Conservation (phyloP, 768 basidiomycete genomes). For the Rhizopogon rudus region DNA sequence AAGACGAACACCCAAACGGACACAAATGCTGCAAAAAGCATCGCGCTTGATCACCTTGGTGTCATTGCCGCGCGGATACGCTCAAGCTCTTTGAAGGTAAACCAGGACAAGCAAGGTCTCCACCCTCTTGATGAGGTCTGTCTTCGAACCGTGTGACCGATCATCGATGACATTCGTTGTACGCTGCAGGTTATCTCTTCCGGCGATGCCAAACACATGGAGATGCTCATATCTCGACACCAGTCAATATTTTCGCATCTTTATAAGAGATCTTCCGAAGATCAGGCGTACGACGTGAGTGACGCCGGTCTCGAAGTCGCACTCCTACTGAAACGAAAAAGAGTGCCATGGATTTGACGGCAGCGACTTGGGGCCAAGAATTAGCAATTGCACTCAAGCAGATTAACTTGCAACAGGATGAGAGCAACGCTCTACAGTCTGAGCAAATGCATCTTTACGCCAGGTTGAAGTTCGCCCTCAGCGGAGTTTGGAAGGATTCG, state of each 20-base stretch:
- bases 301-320: background rate
- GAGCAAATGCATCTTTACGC: slow-evolving; percentile 37
- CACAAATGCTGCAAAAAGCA: slow-evolving; percentile 78
- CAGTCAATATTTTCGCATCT: slow-evolving; percentile 64
- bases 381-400: slow-evolving; percentile 65
- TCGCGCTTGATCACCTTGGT: slow-evolving; percentile 92
- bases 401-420: slow-evolving; percentile 40
- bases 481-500: slow-evolving; percentile 69
- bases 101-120: slow-evolving; percentile 33
- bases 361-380: slow-evolving; percentile 79
- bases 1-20: slow-evolving; percentile 64
- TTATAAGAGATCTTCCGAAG: slow-evolving; percentile 65
- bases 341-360: slow-evolving; percentile 82
- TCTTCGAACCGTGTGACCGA: slow-evolving; percentile 17
- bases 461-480: slow-evolving; percentile 58
- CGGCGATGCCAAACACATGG: slow-evolving; percentile 45
- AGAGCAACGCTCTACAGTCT: slow-evolving; percentile 19
- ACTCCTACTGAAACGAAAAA: slow-evolving; percentile 23
- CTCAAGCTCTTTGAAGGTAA: slow-evolving; percentile 41
- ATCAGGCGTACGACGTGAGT: slow-evolving; percentile 77
- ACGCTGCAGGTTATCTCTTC: slow-evolving; percentile 46
- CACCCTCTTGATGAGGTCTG: slow-evolving; percentile 65
- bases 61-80: slow-evolving; percentile 84
- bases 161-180: background rate
- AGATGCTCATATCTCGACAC: slow-evolving; percentile 57